A percentile compares a stretch with the other conserved stretches of the same genome.
phyloP scores from a whole-genome alignment of 1,284 basidiomycete genomes.

The Sanghuangporus baumii region DNA sequence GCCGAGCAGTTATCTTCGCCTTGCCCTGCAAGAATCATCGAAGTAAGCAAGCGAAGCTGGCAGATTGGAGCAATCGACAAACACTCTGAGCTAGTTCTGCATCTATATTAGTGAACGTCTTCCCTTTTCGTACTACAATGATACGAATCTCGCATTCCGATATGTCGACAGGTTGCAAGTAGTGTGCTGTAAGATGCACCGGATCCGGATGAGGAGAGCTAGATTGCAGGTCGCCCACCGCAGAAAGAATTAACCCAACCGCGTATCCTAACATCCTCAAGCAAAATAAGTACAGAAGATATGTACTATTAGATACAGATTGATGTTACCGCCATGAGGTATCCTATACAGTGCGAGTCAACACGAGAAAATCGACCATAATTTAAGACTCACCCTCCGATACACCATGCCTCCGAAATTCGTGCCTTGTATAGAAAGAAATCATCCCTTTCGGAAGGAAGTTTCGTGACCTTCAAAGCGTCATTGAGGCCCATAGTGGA shows the following conservation, averaged over 20 bases:
- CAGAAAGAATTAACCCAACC: slow-evolving; percentile 47
- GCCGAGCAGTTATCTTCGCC: slow-evolving; percentile 44
- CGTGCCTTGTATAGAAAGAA: background rate
- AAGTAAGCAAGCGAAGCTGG: background rate
- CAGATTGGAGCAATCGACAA: slow-evolving; percentile 16
- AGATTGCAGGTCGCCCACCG: slow-evolving; percentile 46
- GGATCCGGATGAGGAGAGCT: slow-evolving; percentile 44
- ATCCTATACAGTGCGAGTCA: background rate
- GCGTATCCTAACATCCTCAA: slow-evolving; percentile 42
- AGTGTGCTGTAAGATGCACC: slow-evolving; percentile 56
- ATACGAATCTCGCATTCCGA: slow-evolving; percentile 43
- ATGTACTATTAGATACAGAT: background rate
- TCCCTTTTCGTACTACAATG: slow-evolving; percentile 40
- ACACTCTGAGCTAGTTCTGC: slow-evolving; percentile 56
- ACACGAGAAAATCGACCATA: background rate
- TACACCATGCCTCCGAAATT: slow-evolving; percentile 10
- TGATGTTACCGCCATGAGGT: slow-evolving; percentile 13
- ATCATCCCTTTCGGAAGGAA: background rate
- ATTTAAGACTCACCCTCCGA: slow-evolving; percentile 4
- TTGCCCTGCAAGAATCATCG: slow-evolving; percentile 31
- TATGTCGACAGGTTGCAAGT: slow-evolving; percentile 33
- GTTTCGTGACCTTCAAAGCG: background rate
- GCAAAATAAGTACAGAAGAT: background rate
- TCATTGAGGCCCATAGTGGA: background rate
- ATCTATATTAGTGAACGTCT: slow-evolving; percentile 45